Base-by-base conservation (phyloP, 495 filamentous ascomycete species). In the Baudoinia panamericana region DNA sequence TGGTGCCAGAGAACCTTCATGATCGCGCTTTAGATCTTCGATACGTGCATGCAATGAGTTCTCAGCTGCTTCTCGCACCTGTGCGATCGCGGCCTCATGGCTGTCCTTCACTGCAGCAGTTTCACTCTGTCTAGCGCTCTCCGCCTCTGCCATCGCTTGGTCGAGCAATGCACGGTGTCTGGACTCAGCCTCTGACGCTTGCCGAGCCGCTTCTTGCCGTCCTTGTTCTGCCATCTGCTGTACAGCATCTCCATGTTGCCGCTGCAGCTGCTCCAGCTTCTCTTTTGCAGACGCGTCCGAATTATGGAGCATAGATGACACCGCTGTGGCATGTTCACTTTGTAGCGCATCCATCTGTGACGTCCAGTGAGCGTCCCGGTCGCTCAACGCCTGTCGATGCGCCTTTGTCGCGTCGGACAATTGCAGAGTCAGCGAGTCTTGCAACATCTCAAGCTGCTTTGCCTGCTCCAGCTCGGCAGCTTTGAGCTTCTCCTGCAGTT, bases 281-380 rank as follows among this genome's bases (percentile, higher is more conserved):
- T 31, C 8, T 7, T 15, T 9, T 11, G 39, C 17, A 31, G 39
- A 20, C 4, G 39, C 17, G 23, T 41, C 27, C 15, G 4, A 23
- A 15, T 32, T 23, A n/a, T 24, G 4, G 17, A 41, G 10, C 2
- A 16, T 17, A 13, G 20, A 27, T 4, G 28, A 20, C n/a, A 33
- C 31, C 5, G 18, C 8, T 29, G 21, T 31, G 27, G 39, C 39
- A n/a, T 43, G 40, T 11, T 43, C 40, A 16, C 20, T 31, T 22
- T 36, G 35, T 3, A 43, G 28, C 11, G 19, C 16, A 2, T 30
- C 31, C 30, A 43, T 36, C 22, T 36, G 35, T 3, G 11, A 12
- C 3, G 31, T n/a, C 40, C 40, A 43, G 3, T 26, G 15, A 10
- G 16, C 20, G 16, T 43, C 40, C 13, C 17, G 40, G 3, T 15